Base-by-base conservation (phyloP, 176 grass and related monocot genomes). In the Zea luxurians region DNA sequence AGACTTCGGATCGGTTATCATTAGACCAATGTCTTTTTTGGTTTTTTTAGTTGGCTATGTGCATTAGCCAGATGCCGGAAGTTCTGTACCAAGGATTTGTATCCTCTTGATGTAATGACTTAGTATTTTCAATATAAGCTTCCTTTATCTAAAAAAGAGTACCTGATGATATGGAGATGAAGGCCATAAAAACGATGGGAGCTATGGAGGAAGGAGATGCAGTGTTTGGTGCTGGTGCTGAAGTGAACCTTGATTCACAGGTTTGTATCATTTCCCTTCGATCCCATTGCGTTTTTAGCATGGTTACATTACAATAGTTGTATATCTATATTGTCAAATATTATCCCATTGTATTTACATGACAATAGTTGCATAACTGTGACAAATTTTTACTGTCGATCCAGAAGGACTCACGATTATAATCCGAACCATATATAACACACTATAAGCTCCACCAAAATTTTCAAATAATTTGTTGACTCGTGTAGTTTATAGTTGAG, bases 241-340 rank as follows among this genome's bases (percentile, higher is more conserved):
- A 97, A 90, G 89, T 97, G 61, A 91, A 91, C 74, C 77, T 97
- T 44, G 89, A 97, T 90, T 97, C 94, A 66, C 94, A 97, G 91
- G 94, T 93, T 75, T 74, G 40, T 43, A 21, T 70, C 71, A 42
- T 67, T 61, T 75, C 6, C 59, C 41, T 75, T 88, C 45, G 38
- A 40, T 40, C 38, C 38, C 38, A 40, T 40, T 40, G 38, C 4
- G 10, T 44, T 44, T 44, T 44, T 44, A 44, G 43, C 43, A 7
- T 48, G 46, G 46, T 37, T 27, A 2, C 9, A 48, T 64, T 49
- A 59, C 46, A 62, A 4, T 49, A 72, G n/a, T 61, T 82, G 12
- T 1, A 4, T 66, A 59, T 18, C 43, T 9, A 17, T 35, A 71
- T 48, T 44, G 4, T 71, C 58, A 48, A 42, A 10, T 64, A 20